Evolutionary conservation across 805 yeast genomes (phyloP), one percentile per base, ranked within the genome.

Genomic region (Wickerhamiella azyma): DNA sequence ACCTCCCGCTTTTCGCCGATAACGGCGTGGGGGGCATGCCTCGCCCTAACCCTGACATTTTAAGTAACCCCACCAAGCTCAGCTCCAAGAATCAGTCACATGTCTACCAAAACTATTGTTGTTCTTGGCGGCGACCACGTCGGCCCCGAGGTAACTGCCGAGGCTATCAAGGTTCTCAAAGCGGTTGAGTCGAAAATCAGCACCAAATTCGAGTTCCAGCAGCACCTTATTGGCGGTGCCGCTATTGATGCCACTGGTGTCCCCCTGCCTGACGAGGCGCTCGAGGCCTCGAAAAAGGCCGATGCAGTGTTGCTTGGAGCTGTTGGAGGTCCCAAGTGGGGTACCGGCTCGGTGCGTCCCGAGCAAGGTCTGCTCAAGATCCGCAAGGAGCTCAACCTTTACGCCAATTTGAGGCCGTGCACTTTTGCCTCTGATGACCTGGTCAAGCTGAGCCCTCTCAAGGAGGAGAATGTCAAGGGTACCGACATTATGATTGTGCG

Each of bases 261-360:
- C 43, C 96, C 98, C 49, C 71, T 92, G 53, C 82, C 96, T 13
- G 94, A 82, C 50, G 89, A 72, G 48, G 74, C 96, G 2, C 71
- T 92, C 41, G 82, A 68, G 39, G 86, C 94, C 9, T 75, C 96
- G 32, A 86, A 85, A 66, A 67, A 68, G 39, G 81, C 97, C 1
- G 94, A 89, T 62, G 98, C 97, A 21, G 94, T 92, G n/a, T 69
- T 92, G 53, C 72, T 92, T 48, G 98, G 98, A 54, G 96, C 98
- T 8, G 98, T 92, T 29, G 98, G 98, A 52, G 98, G 98, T 29
- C 98, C 98, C 51, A 92, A 92, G 68, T 92, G 98, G 98, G 97
- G 97, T 32, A 84, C 96, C 24, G 96, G 96, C 43, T 60, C 73
- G 10, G 97, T 89, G 40, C 79, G 98, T 69, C 98, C 98, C 44